Evolutionary conservation across 2,329 filamentous ascomycete species (phyloP), one percentile per base, ranked within the genome.

Genomic region (Pseudogymnoascus sp.): DNA sequence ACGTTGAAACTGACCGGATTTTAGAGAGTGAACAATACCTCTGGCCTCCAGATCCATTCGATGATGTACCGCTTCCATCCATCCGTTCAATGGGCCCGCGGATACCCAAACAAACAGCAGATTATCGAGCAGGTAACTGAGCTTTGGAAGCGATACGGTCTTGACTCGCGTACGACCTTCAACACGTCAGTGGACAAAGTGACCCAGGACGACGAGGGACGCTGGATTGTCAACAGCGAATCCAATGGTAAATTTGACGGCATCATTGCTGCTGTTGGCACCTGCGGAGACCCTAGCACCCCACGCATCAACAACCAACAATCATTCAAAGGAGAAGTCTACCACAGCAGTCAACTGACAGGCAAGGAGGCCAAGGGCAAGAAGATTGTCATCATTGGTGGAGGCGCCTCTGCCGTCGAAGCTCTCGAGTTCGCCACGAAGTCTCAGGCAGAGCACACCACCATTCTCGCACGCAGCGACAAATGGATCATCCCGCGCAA

Each of bases 401-500:
- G 89, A 5, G 90, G 90, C 1, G 90, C 90, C 12, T 90, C 86
- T 61, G 90, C 90, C 2, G 87, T 95, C 4, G 90, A 95, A 72
- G 89, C 89, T 0, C 79, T 95, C 27, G 90, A 95, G 70, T 95
- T 90, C 67, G 89, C 89, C 0, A 82, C 86, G 9, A 77, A 83
- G 10, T 82, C 85, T 42, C 80, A 85, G 3, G 90, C 89, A 0
- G 76, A 78, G 6, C 85, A 90, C 69, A 86, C 87, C 0, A 86
- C 85, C 62, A 86, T 95, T 31, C 80, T 95, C 8, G 85, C 90
- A 0, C 82, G 90, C 21, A 89, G 85, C 12, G 89, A 93, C 68
- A 94, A 93, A 72, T 93, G 89, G 90, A 90, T 94, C 65, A 92
- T 93, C 60, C 90, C 90, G 0, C 82, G 91, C 7, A 94, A 95